phyloP scores from a whole-genome alignment of 176 grass and related monocot genomes.

The Eleusine indica region DNA sequence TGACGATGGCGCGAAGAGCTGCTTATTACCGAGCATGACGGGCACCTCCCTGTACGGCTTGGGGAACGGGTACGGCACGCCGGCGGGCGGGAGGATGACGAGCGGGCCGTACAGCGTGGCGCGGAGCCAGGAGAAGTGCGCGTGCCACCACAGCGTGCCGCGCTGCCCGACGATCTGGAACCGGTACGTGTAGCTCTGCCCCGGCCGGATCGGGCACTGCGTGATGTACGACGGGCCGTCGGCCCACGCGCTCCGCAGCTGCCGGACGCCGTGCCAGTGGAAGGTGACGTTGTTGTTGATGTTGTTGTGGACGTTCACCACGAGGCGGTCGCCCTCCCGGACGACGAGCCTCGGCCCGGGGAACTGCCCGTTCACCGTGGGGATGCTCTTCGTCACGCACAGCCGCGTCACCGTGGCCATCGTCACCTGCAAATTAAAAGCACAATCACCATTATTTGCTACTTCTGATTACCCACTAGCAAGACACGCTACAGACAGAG shows the following conservation, averaged over 20 bases:
- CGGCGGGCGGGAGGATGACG: conserved; percentile 56
- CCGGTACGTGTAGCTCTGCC: conserved; percentile 55
- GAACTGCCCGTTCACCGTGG: conserved; percentile 66
- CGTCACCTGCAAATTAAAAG: conserved; percentile 41
- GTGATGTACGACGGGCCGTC: conserved; percentile 68
- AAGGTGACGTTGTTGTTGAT: conserved; percentile 63
- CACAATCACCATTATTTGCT: neutral
- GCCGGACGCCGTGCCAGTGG: conserved; percentile 73
- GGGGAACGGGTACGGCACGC: conserved; percentile 60
- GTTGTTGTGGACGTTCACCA: conserved; percentile 56
- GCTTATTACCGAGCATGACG: conserved; percentile 51
- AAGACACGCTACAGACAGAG: no score
- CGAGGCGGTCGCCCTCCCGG: conserved; percentile 61
- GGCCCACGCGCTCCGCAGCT: conserved; percentile 61
- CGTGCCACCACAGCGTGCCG: conserved; percentile 76
- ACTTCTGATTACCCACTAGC: neutral
- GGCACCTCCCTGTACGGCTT: conserved; percentile 44
- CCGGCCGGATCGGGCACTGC: conserved; percentile 65
- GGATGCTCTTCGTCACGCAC: conserved; percentile 72
- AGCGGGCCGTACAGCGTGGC: conserved; percentile 59
- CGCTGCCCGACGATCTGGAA: conserved; percentile 56
- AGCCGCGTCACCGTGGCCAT: conserved; percentile 69
- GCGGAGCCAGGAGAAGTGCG: conserved; percentile 66
- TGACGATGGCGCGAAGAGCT: no score
- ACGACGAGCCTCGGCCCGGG: conserved; percentile 57